Percentiles rank a stretch among this genome's conserved stretches.
Conservation (phyloP, 106 monocot genomes). For the Ottelia alismoides region DNA sequence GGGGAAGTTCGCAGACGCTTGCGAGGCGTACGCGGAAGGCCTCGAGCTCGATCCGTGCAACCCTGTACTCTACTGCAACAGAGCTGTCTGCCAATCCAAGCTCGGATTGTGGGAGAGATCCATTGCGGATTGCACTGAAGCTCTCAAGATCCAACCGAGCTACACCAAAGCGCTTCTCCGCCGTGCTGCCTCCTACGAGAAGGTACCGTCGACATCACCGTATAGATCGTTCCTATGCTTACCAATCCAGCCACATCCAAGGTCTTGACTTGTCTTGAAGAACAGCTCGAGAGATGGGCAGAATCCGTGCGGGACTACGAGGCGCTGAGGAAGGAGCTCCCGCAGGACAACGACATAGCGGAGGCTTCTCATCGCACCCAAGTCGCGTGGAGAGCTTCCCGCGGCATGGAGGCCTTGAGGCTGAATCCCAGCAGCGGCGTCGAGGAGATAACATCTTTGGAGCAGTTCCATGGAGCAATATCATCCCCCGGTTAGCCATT, state of each 20-base stretch:
- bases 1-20: slow-evolving; percentile 64
- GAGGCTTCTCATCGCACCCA: slow-evolving; percentile 68
- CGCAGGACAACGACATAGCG: slow-evolving; percentile 51
- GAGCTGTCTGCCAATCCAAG: slow-evolving; percentile 75
- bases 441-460: slow-evolving; percentile 32
- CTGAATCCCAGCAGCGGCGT: slow-evolving; percentile 71
- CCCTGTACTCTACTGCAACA: slow-evolving; percentile 64
- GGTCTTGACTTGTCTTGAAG: not conserved
- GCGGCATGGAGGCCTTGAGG: slow-evolving; percentile 60
- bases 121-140: slow-evolving; percentile 65
- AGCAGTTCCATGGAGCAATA: slow-evolving; percentile 52
- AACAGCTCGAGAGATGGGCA: slow-evolving; percentile 71
- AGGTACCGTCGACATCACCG: slow-evolving; percentile 47
- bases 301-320: slow-evolving; percentile 76
- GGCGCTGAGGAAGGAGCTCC: slow-evolving; percentile 50
- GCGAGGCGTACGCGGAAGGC: slow-evolving; percentile 74
- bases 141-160: slow-evolving; percentile 54
- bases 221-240: not conserved
- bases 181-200: slow-evolving; percentile 48
- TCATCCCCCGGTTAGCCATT: slow-evolving; percentile 67
- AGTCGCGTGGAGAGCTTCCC: slow-evolving; percentile 44
- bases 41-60: slow-evolving; percentile 68
- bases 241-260: too few species aligned
- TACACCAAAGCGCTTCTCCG: slow-evolving; percentile 72
- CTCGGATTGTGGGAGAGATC: slow-evolving; percentile 73